These are phyloP conservation scores for Penicillium flavigenum DNA, from an alignment of 495 filamentous ascomycete species.

Conservation along the genomic window DNA sequence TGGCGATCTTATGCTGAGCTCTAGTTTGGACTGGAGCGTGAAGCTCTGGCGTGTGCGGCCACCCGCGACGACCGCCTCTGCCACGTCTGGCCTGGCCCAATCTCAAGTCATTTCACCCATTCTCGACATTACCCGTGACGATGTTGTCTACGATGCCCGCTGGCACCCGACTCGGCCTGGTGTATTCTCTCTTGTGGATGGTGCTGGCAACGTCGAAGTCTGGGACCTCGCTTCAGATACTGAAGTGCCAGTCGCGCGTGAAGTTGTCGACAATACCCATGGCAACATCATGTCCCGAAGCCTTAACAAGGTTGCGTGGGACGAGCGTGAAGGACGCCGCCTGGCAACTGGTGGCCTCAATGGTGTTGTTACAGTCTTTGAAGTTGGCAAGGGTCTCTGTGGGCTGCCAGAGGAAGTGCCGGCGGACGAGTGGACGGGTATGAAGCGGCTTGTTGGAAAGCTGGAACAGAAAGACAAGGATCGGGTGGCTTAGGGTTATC, in stretches of 20 bases:
- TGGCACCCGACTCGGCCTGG: constrained; percentile 92
- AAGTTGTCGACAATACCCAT: constrained; percentile 46
- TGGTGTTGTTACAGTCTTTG: constrained; percentile 86
- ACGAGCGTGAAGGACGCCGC: constrained; percentile 79
- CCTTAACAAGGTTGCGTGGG: constrained; percentile 92
- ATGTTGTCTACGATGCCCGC: constrained; percentile 90
- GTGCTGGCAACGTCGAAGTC: constrained; percentile 87
- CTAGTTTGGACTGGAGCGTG: constrained; percentile 91
- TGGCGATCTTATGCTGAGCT: constrained; percentile 87
- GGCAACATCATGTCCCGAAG: constrained; percentile 63
- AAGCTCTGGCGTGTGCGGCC: constrained; percentile 94
- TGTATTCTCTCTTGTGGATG: constrained; percentile 91
- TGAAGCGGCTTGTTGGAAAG: constrained; percentile 80
- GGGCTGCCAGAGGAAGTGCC: constrained; percentile 70
- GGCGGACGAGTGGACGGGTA: constrained; percentile 84
- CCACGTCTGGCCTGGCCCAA: constrained; percentile 39
- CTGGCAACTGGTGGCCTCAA: constrained; percentile 88
- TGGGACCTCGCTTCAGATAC: constrained; percentile 93
- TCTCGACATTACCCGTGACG: constrained; percentile 86
- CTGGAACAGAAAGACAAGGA: constrained; percentile 52
- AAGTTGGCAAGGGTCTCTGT: constrained; percentile 82
- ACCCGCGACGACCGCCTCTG: constrained; percentile 50
- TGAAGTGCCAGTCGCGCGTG: constrained; percentile 79
- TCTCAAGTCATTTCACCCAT: constrained; percentile 63
- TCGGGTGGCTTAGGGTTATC: constrained; percentile 29